Evolutionary conservation across 495 filamentous ascomycete genomes (phyloP), one percentile per base, ranked within the genome.

Genomic region (Neurospora sp.): DNA sequence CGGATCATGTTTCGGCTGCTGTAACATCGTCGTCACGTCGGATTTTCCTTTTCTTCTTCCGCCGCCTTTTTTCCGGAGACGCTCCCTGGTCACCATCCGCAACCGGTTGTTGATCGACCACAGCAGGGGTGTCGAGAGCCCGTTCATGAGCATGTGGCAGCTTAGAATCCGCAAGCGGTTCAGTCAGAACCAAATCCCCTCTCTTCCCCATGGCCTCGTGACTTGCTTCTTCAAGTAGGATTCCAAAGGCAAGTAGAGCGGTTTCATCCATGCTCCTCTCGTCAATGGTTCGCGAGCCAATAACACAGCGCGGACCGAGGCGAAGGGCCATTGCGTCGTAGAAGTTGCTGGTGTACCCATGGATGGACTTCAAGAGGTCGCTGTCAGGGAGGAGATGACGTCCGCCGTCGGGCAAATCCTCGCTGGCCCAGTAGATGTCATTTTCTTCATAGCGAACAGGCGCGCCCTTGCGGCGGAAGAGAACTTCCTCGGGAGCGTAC

Each of bases 201-300:
- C 85, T 91, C 40, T 87, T 84, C 1, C 92, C 93, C 14, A 97
- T 82, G 0, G 82, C 81, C 59, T 91, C 88, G 20, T 84, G 84
- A 5, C 87, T 83, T 71, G 90, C 85, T 79, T 97, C 94, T 81
- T 97, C 94, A 41, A 97, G 80, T 72, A 97, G 77, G 35, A 97
- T 89, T 0, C 93, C 94, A 81, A 96, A 83, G 0, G 92, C 92
- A 73, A 97, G 83, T 71, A 97, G 79, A 1, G 93, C 93, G 10
- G 92, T 95, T 81, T 94, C 94, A 77, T 97, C 92, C 88, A 97
- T 87, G 74, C 89, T 93, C 38, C 86, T 82, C 79, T 89, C 89
- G 71, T 90, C 86, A 54, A 86, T 35, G 7, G 38, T 70, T 44
- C 75, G 70, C 2, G 46, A 37, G 39, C 74, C 73, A 35, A 73